Conservation (phyloP, 1,139 yeast genomes). For the Arxiozyma heterogenica region DNA sequence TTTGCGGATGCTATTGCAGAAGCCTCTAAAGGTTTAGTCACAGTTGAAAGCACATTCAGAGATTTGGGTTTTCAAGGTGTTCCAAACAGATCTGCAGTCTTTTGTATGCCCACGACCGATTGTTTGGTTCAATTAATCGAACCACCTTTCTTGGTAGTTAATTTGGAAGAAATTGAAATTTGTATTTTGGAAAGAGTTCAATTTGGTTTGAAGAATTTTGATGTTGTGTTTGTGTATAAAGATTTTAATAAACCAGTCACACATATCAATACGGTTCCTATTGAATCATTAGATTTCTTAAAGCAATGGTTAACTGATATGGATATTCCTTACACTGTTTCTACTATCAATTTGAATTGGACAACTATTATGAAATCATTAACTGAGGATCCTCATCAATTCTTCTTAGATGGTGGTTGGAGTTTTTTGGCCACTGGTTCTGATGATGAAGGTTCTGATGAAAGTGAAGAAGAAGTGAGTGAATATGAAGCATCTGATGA, state of each 20-base stretch:
- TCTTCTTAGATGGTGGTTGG: constrained; percentile 96
- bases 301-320: constrained; percentile 95
- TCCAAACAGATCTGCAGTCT: constrained; percentile 88
- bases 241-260: constrained; percentile 82
- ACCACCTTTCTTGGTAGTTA: constrained; percentile 88
- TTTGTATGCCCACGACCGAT: constrained; percentile 95
- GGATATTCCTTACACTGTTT: constrained; percentile 90
- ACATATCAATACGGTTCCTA: constrained; percentile 90
- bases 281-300: constrained; percentile 83
- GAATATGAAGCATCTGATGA: constrained; percentile 40
- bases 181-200: constrained; percentile 96
- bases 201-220: constrained; percentile 93
- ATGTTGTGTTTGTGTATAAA: constrained; percentile 87
- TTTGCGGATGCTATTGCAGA: constrained; percentile 90
- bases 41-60: constrained; percentile 88
- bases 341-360: constrained; percentile 96
- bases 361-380: constrained; percentile 90
- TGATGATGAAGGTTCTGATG: constrained; percentile 54
- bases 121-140: constrained; percentile 90
- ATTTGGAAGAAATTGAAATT: constrained; percentile 84
- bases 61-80: constrained; percentile 98
- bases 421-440: constrained; percentile 70
- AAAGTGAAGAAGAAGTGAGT: constrained; percentile 39
- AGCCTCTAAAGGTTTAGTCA: constrained; percentile 70
- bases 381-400: constrained; percentile 85